phyloP scores from a whole-genome alignment of 2,329 filamentous ascomycete species.

The Calonectria montana region DNA sequence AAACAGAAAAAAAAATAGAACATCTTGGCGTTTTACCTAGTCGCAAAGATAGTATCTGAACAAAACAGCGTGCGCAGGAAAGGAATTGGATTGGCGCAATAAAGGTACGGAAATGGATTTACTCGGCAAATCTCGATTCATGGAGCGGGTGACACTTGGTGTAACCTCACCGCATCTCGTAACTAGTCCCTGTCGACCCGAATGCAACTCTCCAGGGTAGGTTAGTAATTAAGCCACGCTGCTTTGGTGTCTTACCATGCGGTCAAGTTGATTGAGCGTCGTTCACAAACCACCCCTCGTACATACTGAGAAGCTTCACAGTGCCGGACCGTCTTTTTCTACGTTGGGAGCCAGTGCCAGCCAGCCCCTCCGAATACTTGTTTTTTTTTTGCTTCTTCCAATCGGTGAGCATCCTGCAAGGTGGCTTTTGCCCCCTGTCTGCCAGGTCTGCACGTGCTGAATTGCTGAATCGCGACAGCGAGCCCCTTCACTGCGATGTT shows the following conservation, averaged over 20 bases:
- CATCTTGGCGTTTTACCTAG: background rate
- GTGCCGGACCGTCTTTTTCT: background rate
- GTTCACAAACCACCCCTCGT: background rate
- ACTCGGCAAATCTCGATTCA: background rate
- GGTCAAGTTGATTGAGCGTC: background rate
- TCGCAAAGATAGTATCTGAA: background rate
- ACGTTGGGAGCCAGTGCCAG: background rate
- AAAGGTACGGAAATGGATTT: background rate
- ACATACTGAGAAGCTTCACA: background rate
- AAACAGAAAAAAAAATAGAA: background rate
- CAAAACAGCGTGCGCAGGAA: background rate
- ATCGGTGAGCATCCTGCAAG: background rate
- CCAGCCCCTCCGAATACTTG: background rate
- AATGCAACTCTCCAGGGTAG: slow-evolving; percentile 3
- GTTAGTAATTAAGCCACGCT: slow-evolving; percentile 6
- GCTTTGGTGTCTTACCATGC: background rate
- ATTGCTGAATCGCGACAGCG: background rate
- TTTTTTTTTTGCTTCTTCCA: background rate
- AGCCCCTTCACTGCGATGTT: slow-evolving; percentile 26
- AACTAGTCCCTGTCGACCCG: background rate
- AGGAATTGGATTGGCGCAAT: background rate
- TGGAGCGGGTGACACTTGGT: background rate
- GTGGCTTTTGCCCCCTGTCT: background rate
- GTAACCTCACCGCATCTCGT: background rate
- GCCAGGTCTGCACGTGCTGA: background rate